phyloP scores from a whole-genome alignment of 2,329 filamentous ascomycete genomes.

The Talaromyces sp. region DNA sequence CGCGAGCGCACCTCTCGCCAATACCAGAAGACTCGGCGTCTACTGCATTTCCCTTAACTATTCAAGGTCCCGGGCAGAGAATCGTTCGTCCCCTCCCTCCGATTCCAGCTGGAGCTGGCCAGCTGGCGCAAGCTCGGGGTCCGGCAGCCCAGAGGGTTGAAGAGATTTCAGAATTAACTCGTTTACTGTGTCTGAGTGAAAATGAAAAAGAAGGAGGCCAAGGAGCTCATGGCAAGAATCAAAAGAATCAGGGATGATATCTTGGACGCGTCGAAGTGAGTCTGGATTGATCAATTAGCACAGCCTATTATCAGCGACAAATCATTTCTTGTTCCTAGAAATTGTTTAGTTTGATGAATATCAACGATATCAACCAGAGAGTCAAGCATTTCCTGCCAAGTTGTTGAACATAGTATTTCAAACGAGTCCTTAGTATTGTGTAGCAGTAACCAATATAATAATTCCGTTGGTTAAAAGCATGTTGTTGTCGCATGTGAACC shows the following conservation, averaged over 20 bases:
- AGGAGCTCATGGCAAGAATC: neutral
- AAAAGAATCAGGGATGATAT: neutral
- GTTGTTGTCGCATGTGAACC: neutral
- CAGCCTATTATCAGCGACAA: neutral
- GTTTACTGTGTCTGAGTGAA: neutral
- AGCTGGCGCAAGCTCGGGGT: neutral
- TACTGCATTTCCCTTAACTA: neutral
- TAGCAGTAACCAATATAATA: neutral
- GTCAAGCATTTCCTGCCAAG: neutral
- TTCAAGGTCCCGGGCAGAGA: neutral
- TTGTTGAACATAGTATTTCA: neutral
- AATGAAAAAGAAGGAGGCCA: neutral
- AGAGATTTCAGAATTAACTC: neutral
- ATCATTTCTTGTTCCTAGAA: too few relatives aligned
- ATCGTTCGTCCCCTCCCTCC: neutral
- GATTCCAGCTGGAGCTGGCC: neutral
- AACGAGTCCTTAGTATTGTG: neutral
- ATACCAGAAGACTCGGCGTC: neutral
- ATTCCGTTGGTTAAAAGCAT: neutral
- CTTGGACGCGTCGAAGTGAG: neutral
- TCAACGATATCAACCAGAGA: neutral
- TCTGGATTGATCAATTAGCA: neutral
- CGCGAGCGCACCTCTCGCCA: neutral
- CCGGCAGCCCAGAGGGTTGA: neutral
- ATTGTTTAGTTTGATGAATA: neutral